Evolutionary conservation across 345 rosid species (phyloP), one percentile per base, ranked within the genome.

Genomic region (Boechera retrofracta): DNA sequence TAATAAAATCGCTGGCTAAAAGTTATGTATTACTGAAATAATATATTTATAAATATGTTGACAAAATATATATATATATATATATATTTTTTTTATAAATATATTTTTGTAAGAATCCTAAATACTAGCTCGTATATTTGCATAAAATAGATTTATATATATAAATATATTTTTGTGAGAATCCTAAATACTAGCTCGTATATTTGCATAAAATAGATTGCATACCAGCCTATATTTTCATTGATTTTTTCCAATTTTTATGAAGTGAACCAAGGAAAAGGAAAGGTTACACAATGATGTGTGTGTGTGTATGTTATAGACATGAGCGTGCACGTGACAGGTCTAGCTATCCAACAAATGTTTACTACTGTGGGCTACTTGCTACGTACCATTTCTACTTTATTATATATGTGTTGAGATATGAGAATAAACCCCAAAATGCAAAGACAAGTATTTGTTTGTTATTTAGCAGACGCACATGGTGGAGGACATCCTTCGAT

Each of bases 391-490:
- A 64, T 59, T 64, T 39, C 77, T 13, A 64, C 54, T 42, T 36
- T 35, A 48, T 68, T 64, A 32, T 58, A 62, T 52, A 62, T 21
- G 21, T 45, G 80, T 28, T 63, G 61, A 52, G 64, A 59, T 62
- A 69, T 69, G 58, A 64, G 35, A 64, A 65, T 65, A 72, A 65
- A 51, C 35, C 76, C 56, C 67, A 71, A 77, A 64, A 39, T 49
- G 32, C 67, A 65, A 49, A 71, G 63, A 71, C 68, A 77, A 77
- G 76, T 57, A 77, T 77, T 62, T 58, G 73, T 71, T 71, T 77
- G 72, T 77, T 65, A 71, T 57, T 65, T 71, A 77, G 81, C 61
- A 64, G 13, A 65, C 55, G 81, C 81, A 78, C 81, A 78, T 78
- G 81, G 73, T 48, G 26, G 61, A 56, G 59, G 62, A 72, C 76